Percentiles rank a stretch among this genome's conserved stretches.
Conservation (phyloP, 2,329 filamentous ascomycete genomes). For the Colletotrichum eleusines region DNA sequence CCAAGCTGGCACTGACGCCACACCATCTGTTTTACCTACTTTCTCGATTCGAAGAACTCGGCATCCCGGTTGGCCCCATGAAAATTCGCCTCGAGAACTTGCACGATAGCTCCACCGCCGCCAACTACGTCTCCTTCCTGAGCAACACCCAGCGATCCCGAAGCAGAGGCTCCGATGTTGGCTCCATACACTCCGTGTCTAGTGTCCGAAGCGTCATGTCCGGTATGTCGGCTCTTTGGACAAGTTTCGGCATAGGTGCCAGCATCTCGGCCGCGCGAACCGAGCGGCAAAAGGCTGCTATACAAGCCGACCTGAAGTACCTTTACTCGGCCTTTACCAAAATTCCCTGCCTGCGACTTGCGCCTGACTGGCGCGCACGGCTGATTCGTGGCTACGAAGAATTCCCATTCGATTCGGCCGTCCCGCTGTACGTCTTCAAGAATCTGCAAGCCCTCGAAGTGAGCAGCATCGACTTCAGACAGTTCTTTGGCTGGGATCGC, state of each 20-base stretch:
- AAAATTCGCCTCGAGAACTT: constrained; percentile 95
- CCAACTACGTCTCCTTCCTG: constrained; percentile 96
- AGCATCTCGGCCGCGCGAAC: constrained; percentile 84
- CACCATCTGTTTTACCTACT: constrained; percentile 98
- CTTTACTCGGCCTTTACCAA: constrained; percentile 99
- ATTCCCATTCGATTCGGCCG: constrained; percentile 97
- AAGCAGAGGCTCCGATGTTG: constrained; percentile 83
- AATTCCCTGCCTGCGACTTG: constrained; percentile 89
- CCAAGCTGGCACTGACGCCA: constrained; percentile 91
- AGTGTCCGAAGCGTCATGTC: constrained; percentile 98
- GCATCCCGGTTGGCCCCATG: constrained; percentile 93
- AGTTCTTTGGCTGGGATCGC: constrained; percentile 97
- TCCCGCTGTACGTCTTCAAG: constrained; percentile 97
- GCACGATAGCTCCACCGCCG: constrained; percentile 85
- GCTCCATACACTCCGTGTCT: constrained; percentile 94
- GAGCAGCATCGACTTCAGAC: constrained; percentile 93
- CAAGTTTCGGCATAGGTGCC: constrained; percentile 84
- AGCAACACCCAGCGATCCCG: constrained; percentile 85
- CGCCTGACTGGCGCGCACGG: constrained; percentile 92
- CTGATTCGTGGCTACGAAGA: constrained; percentile 95
- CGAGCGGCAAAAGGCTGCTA: constrained; percentile 88
- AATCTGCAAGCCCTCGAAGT: constrained; percentile 95
- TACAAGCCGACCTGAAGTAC: constrained; percentile 92
- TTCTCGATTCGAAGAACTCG: constrained; percentile 93
- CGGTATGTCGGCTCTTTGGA: constrained; percentile 94